Percentiles rank a stretch among this genome's conserved stretches.
phyloP scores from a whole-genome alignment of 495 filamentous ascomycete genomes.

The Podospora conica region DNA sequence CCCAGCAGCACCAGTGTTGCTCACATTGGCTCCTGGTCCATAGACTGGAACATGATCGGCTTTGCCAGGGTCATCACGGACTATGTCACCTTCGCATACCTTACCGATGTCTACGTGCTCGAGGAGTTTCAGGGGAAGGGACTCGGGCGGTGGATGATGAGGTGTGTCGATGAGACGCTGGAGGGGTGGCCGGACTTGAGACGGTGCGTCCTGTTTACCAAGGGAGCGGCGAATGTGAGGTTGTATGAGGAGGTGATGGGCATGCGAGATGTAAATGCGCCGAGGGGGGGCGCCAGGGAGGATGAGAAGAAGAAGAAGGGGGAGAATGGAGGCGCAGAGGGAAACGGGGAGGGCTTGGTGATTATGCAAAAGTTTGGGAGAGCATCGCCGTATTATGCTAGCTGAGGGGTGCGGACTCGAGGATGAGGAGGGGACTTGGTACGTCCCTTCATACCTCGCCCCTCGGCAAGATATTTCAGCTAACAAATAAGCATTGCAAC shows the following conservation, averaged over 20 bases:
- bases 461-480: too few species aligned
- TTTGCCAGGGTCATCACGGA: constrained; percentile 61
- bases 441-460: too few species aligned
- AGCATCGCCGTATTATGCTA: not conserved
- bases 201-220: constrained; percentile 48
- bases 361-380: constrained; percentile 27
- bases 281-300: constrained; percentile 23
- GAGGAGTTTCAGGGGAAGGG: constrained; percentile 52
- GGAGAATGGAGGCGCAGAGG: constrained; percentile 37
- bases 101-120: constrained; percentile 63
- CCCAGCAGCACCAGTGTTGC: not conserved
- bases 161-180: constrained; percentile 50
- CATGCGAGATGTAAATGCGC: constrained; percentile 31
- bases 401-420: not conserved
- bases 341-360: constrained; percentile 13
- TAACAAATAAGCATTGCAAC: too few species aligned
- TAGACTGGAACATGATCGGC: constrained; percentile 39
- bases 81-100: constrained; percentile 57
- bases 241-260: constrained; percentile 46
- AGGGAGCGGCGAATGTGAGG: constrained; percentile 27
- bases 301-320: constrained; percentile 43
- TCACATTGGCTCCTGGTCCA: not conserved
- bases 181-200: constrained; percentile 51
- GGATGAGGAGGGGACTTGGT: too few species aligned
- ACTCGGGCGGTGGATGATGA: constrained; percentile 57